phyloP scores from a whole-genome alignment of 176 grass and related monocot genomes.

The Calamus simplicifolius region DNA sequence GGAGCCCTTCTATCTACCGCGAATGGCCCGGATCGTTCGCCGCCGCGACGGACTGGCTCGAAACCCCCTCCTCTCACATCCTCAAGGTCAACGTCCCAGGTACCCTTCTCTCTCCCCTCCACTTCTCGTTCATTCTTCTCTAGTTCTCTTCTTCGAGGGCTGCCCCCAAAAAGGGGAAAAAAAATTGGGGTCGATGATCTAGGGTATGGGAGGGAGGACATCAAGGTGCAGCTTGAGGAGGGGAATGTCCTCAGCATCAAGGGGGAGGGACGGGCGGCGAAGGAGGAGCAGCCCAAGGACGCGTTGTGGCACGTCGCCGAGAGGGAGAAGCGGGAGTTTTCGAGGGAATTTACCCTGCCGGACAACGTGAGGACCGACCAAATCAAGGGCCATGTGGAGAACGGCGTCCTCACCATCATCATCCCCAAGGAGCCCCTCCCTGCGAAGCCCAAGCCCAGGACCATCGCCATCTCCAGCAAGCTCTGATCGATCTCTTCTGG shows the following conservation, averaged over 20 bases:
- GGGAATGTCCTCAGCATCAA: slow-evolving; percentile 63
- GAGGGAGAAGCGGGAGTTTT: slow-evolving; percentile 52
- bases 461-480: slow-evolving; percentile 73
- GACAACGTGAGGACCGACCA: slow-evolving; percentile 41
- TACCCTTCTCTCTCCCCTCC: background rate
- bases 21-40: slow-evolving; percentile 27
- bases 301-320: slow-evolving; percentile 67
- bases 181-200: background rate
- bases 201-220: slow-evolving; percentile 62
- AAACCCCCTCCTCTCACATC: slow-evolving; percentile 67
- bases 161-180: too few species aligned
- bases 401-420: slow-evolving; percentile 71
- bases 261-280: slow-evolving; percentile 7
- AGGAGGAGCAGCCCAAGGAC: slow-evolving; percentile 22
- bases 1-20: slow-evolving; percentile 26
- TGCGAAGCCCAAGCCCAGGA: slow-evolving; percentile 39
- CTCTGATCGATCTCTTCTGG: slow-evolving; percentile 33
- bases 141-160: background rate
- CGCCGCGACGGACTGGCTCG: slow-evolving; percentile 65
- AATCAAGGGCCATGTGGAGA: slow-evolving; percentile 62
- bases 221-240: slow-evolving; percentile 73
- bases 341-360: slow-evolving; percentile 56
- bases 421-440: slow-evolving; percentile 54
- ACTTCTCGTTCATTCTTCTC: background rate
- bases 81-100: slow-evolving; percentile 64